Percentiles rank a stretch among this genome's conserved stretches.
Conservation (phyloP, 345 rosid genomes). For the Excoecaria agallocha region DNA sequence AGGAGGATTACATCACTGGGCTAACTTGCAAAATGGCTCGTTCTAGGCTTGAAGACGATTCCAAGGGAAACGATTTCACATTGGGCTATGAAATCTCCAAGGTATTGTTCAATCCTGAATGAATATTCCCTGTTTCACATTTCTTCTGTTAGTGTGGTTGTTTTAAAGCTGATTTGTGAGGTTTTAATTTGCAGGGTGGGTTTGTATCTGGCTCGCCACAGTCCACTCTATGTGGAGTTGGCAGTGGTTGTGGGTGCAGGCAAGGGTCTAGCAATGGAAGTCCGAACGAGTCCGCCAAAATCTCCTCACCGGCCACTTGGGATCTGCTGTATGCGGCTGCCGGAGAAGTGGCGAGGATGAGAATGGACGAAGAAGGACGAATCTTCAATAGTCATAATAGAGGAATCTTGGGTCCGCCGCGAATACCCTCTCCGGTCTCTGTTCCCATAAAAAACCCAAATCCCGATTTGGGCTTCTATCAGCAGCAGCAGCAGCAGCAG, state of each 20-base stretch:
- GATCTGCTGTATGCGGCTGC: slow-evolving; percentile 59
- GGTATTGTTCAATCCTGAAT: slow-evolving; percentile 23
- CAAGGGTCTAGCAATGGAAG: slow-evolving; percentile 34
- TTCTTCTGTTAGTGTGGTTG: not conserved
- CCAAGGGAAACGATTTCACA: slow-evolving; percentile 17
- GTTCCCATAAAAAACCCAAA: slow-evolving; percentile 29
- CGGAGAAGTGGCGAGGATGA: slow-evolving; percentile 45
- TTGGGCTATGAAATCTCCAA: slow-evolving; percentile 25
- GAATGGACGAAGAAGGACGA: slow-evolving; percentile 9
- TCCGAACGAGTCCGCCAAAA: slow-evolving; percentile 15
- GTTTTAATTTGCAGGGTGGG: slow-evolving; percentile 30
- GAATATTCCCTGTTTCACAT: not conserved
- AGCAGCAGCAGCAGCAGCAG: no score
- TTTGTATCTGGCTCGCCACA: slow-evolving; percentile 52
- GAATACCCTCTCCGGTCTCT: slow-evolving; percentile 32
- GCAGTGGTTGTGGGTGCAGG: slow-evolving; percentile 37
- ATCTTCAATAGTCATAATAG: slow-evolving; percentile 6
- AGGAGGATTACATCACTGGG: slow-evolving; percentile 46
- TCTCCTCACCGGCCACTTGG: slow-evolving; percentile 51
- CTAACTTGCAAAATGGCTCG: slow-evolving; percentile 43
- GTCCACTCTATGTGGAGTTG: slow-evolving; percentile 44
- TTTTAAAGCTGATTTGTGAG: not conserved
- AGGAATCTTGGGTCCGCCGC: slow-evolving; percentile 31
- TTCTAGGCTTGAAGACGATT: slow-evolving; percentile 42
- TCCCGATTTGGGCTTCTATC: slow-evolving; percentile 25